Evolutionary conservation across 192 early-diverging fungal species (phyloP).

Genomic region (Coemansia sp.): DNA sequence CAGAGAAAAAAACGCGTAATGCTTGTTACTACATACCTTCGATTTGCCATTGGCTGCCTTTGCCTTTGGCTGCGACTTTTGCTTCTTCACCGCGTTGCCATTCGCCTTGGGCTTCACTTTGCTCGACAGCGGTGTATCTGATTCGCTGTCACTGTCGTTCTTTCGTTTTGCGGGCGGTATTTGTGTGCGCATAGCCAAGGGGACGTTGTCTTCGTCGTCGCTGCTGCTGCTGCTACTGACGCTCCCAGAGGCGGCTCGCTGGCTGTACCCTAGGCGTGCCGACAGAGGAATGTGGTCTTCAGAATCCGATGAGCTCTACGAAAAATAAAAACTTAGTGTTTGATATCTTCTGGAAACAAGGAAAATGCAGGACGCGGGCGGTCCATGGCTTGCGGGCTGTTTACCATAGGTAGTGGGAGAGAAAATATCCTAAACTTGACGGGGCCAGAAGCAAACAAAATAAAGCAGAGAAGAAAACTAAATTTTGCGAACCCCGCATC

Average conservation of each 20-base stretch:
- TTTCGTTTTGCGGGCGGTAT: slow-evolving; percentile 12
- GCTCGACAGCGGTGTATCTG: slow-evolving; percentile 43
- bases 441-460: slow-evolving; percentile 11
- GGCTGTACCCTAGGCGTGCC: slow-evolving; percentile 7
- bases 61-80: not conserved
- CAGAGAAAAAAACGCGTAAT: not conserved
- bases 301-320: slow-evolving; percentile 44
- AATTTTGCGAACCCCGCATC: not conserved
- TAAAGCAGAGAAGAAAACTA: slow-evolving; percentile 7
- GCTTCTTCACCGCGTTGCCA: slow-evolving; percentile 15
- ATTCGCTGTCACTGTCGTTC: slow-evolving; percentile 31
- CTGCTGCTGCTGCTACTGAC: slow-evolving; percentile 11
- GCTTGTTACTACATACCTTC: slow-evolving; percentile 13
- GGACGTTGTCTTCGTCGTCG: slow-evolving; percentile 26
- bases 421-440: not conserved
- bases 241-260: not conserved
- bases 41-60: slow-evolving; percentile 10
- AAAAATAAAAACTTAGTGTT: slow-evolving; percentile 5
- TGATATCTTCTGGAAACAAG: not conserved
- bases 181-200: slow-evolving; percentile 28
- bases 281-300: slow-evolving; percentile 48
- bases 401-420: slow-evolving; percentile 1
- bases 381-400: not conserved
- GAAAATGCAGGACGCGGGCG: slow-evolving; percentile 3
- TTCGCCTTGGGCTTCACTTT: slow-evolving; percentile 20